Evolutionary conservation across 2,329 filamentous ascomycete species (phyloP), one percentile per base, ranked within the genome.

Genomic region (Xylaria sp.): DNA sequence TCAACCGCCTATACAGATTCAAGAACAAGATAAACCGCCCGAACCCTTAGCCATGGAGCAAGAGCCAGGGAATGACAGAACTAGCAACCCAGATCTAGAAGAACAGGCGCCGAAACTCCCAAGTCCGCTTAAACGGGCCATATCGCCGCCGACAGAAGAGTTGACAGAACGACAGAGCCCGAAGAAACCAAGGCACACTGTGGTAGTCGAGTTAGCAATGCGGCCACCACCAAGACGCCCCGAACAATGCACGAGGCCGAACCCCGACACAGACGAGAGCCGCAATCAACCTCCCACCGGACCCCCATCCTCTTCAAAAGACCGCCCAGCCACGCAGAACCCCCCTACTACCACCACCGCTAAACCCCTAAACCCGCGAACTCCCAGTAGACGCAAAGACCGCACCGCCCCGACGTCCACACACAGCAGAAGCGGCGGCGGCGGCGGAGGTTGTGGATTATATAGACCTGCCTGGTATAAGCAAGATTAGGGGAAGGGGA

Each of bases 351-450:
- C 41, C 19, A 9, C 45, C 22, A n/a, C 17, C 17, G 39, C 49
- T 11, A 42, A 46, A 7, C 21, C 37, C 4, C 17, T 34, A 39
- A 38, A n/a, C 13, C 59, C 48, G 26, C 47, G 34, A 22, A 61
- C 55, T 2, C 56, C 56, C 1, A 57, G 56, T 38, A 60, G 59
- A 17, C 53, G 44, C 13, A 55, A 26, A 20, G 47, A 20, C 8
- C 19, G 18, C 9, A 55, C 39, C 22, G 48, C 42, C 13, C 56
- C 51, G 18, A 52, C 49, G 45, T 48, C 48, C 41, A 13, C 5
- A 8, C 13, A 3, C 24, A 44, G 46, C 18, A 47, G 39, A 29
- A 39, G 51, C 34, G 38, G 13, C 18, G 50, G 39, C 8, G 49
- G 29, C 37, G 48, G 39, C 16, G 4, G 54, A n/a, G n/a, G n/a